Conservation (phyloP, 177 flowering plant genomes). For the Vitis hybrid region DNA sequence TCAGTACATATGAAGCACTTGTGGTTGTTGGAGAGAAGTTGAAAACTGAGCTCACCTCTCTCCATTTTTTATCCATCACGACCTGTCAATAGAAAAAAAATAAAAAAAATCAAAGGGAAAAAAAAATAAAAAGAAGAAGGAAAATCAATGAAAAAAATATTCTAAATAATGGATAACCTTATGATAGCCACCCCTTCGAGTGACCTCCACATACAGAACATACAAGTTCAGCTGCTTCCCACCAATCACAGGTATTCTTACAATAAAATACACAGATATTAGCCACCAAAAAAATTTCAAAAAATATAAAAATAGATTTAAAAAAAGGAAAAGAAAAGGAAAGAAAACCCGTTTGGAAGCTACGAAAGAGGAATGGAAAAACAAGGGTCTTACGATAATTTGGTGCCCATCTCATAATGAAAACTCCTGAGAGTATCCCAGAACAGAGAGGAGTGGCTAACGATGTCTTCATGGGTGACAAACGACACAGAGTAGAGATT, state of each 20-base stretch:
- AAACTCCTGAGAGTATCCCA: constrained; percentile 67
- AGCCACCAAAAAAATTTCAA: no score
- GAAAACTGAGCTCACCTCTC: constrained; percentile 69
- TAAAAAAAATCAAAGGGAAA: neutral
- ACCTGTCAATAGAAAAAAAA: constrained; percentile 37
- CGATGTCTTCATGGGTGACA: constrained; percentile 66
- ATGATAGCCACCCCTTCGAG: constrained; percentile 80
- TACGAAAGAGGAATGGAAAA: neutral
- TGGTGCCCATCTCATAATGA: constrained; percentile 57
- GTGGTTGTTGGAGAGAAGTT: constrained; percentile 80
- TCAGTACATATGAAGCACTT: constrained; percentile 81
- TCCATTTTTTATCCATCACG: constrained; percentile 86
- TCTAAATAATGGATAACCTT: constrained; percentile 40
- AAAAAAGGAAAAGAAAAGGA: neutral
- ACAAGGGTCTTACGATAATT: constrained; percentile 46
- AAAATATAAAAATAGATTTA: neutral
- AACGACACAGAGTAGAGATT: constrained; percentile 49
- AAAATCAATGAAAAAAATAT: neutral
- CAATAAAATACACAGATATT: neutral
- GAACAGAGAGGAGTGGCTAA: constrained; percentile 42
- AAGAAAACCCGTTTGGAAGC: neutral
- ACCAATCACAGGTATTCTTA: constrained; percentile 87
- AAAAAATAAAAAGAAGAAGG: neutral
- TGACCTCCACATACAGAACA: constrained; percentile 71
- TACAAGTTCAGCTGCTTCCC: constrained; percentile 87